Percentiles rank a stretch among this genome's conserved stretches.
These are phyloP conservation scores for Epicoccum nigrum DNA, from an alignment of 2,329 filamentous ascomycete species.

Conservation along the genomic window DNA sequence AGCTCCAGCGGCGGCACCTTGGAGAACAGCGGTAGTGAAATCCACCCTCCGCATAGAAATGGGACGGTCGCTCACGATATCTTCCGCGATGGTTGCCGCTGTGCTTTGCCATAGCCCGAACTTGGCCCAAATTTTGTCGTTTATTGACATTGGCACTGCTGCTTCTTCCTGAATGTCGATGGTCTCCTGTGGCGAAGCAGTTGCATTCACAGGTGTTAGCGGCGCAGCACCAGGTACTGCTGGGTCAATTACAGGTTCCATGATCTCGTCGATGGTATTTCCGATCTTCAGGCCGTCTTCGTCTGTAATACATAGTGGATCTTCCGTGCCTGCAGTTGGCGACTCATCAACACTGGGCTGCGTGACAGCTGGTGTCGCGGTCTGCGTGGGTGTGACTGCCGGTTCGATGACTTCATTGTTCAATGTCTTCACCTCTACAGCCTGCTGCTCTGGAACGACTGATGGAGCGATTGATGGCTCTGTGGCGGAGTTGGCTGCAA, in stretches of 20 bases:
- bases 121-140: constrained; percentile 13
- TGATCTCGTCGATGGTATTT: constrained; percentile 4
- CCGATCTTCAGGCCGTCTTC: constrained; percentile 5
- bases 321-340: constrained; percentile 15
- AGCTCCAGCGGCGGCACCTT: constrained; percentile 52
- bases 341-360: constrained; percentile 15
- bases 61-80: constrained; percentile 52
- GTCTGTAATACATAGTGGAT: constrained; percentile 15
- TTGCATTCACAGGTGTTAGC: not conserved
- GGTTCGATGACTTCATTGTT: constrained; percentile 30
- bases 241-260: constrained; percentile 15
- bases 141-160: constrained; percentile 3
- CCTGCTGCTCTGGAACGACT: not conserved
- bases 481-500: not conserved
- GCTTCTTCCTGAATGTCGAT: constrained; percentile 26
- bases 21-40: constrained; percentile 53
- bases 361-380: not conserved
- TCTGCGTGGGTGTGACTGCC: not conserved
- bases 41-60: constrained; percentile 55
- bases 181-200: constrained; percentile 17
- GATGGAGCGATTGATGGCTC: not conserved
- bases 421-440: constrained; percentile 25
- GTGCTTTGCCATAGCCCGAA: constrained; percentile 31
- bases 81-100: constrained; percentile 30
- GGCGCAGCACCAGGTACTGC: constrained; percentile 18